A percentile compares a stretch with the other conserved stretches of the same genome.
Conservation (phyloP, 208 protist species). For the Trypanosoma rangeli region DNA sequence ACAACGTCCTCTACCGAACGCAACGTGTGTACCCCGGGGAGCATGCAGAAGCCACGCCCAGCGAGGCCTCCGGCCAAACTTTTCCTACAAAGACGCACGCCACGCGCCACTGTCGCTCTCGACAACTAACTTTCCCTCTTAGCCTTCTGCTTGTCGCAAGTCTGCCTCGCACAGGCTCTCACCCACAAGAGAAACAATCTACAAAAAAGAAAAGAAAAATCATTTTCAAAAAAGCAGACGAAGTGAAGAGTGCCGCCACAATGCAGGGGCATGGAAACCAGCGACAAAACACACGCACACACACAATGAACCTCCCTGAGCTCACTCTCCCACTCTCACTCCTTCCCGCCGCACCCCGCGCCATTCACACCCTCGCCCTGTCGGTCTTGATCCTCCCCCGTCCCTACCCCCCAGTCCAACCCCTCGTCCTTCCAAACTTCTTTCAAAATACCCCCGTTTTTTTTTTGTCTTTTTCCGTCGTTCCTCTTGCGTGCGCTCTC, state of each 20-base stretch:
- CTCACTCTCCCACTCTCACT: neutral
- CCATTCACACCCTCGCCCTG: neutral
- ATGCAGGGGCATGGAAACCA: neutral
- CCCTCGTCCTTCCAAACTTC: neutral
- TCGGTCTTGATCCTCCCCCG: too few species aligned
- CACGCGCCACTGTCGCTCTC: neutral
- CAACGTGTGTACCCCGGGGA: constrained; percentile 4
- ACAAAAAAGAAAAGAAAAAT: constrained; percentile 19
- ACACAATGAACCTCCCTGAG: constrained; percentile 3
- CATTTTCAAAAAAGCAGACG: neutral
- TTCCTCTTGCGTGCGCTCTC: neutral
- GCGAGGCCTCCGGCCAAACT: neutral
- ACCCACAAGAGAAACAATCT: neutral
- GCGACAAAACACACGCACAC: neutral
- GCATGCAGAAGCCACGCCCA: neutral
- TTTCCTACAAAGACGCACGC: neutral
- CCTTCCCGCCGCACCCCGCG: neutral
- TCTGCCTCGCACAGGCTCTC: neutral
- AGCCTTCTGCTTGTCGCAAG: neutral
- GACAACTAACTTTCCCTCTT: neutral
- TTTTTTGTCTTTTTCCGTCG: neutral
- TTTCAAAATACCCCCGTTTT: too few species aligned
- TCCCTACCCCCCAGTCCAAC: neutral
- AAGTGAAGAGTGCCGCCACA: neutral
- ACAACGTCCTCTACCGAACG: constrained; percentile 21